These are phyloP conservation scores for Pichia occidentalis DNA, from an alignment of 805 yeast genomes.

Conservation along the genomic window DNA sequence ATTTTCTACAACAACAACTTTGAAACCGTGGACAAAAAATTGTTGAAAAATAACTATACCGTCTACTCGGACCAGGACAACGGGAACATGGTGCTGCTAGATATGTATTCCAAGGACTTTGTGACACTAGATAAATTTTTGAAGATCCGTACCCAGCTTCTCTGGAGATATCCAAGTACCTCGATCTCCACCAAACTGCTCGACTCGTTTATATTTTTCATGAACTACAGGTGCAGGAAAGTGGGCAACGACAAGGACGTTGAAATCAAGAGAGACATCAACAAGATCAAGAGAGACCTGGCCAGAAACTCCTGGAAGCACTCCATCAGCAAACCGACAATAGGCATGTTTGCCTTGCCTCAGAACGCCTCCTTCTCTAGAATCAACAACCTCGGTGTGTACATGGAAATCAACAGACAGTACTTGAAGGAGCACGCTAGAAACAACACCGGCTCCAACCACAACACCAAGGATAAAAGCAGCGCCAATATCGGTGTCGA, in stretches of 20 bases:
- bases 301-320: slow-evolving; percentile 93
- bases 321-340: slow-evolving; percentile 45
- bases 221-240: slow-evolving; percentile 42
- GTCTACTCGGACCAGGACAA: slow-evolving; percentile 48
- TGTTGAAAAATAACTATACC: slow-evolving; percentile 60
- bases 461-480: slow-evolving; percentile 23
- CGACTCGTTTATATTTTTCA: slow-evolving; percentile 66
- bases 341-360: slow-evolving; percentile 69
- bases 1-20: slow-evolving; percentile 69
- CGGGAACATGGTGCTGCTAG: slow-evolving; percentile 49
- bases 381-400: slow-evolving; percentile 70
- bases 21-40: slow-evolving; percentile 74
- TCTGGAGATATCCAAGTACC: slow-evolving; percentile 81
- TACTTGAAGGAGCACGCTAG: slow-evolving; percentile 61
- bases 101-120: slow-evolving; percentile 60
- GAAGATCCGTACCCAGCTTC: slow-evolving; percentile 74
- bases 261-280: slow-evolving; percentile 41
- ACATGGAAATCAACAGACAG: slow-evolving; percentile 83
- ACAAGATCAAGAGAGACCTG: slow-evolving; percentile 72
- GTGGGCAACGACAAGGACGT: slow-evolving; percentile 9
- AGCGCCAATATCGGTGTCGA: slow-evolving; percentile 80
- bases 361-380: slow-evolving; percentile 65
- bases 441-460: slow-evolving; percentile 15
- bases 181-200: slow-evolving; percentile 70
- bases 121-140: slow-evolving; percentile 68